Evolutionary conservation across 768 basidiomycete species (phyloP), one percentile per base, ranked within the genome.

Genomic region (Boletus sp.): DNA sequence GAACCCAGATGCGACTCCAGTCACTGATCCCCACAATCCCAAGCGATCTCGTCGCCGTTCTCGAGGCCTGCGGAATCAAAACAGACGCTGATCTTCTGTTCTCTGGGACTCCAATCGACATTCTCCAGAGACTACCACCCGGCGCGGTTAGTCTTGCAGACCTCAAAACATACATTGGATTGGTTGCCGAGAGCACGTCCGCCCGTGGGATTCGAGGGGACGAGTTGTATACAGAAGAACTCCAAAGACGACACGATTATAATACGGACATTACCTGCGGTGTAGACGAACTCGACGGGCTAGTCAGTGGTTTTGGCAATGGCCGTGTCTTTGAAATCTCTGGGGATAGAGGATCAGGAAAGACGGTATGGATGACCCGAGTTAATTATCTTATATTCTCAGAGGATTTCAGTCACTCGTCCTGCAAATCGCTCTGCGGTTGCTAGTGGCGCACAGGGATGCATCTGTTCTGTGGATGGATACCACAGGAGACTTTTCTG

Each of bases 391-490:
- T n/a, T 34, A 17, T 43, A 32, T 37, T 37, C 51, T 56, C 57
- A 53, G 42, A n/a, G 21, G 19, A 42, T 45, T 19, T n/a, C 61
- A 90, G 90, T 73, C 76, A 14, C 71, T 92, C 7, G 82, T 80
- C 1, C 65, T 86, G 34, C 83, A 88, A 50, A 67, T 86, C 15
- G 75, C 80, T 37, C 68, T 88, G 21, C 75, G 77, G 19, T 76
- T 83, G 62, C 77, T 91, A 5, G 65, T 70, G 3, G 54, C 64
- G 17, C 46, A 73, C 49, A 52, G 57, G 19, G 59, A 75, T n/a
- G 66, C 74, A 3, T 74, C 65, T 47, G 81, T 76, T 1, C 64
- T 83, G 6, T 92, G 90, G 90, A 77, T 92, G 43, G 89, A 92
- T 61, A 85, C 84, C 10, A 77, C 77, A 0, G 87, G 88, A 1